Evolutionary conservation across 805 yeast species (phyloP), one percentile per base, ranked within the genome.

Genomic region (Suhomyces sp.): DNA sequence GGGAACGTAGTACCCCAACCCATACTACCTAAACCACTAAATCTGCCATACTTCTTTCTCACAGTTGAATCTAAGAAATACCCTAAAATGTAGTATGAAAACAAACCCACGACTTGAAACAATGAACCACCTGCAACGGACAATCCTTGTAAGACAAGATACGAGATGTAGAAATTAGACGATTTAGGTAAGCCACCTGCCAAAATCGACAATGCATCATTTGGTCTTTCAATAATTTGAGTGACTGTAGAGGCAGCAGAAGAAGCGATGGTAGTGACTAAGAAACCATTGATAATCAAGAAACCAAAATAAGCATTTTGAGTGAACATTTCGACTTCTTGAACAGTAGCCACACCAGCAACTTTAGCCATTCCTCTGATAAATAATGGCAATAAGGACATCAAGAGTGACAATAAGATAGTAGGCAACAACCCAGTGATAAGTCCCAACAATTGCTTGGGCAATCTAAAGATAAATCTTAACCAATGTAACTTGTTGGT

Each of bases 291-390:
- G 40, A 91, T 78, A 31, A 88, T 91, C 67, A 86, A 88, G 76
- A 91, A 91, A 1, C 85, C 96, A 63, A 74, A 91, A 63, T 67
- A 93, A 81, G 95, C 88, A 23, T 79, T 74, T 58, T 91, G 98
- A 44, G 93, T 83, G 73, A 81, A 88, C 40, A 70, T 60, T 48
- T 88, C 96, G 38, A 85, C 75, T 36, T 79, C 74, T 51, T 88
- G 91, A 7, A 65, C 56, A 3, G 96, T 79, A 35, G 85, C 68
- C 28, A 72, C 65, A 18, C 98, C 98, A 21, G 85, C 68, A 33
- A 81, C 54, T 48, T 74, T 78, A 46, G 95, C 98, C 74, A 80
- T 74, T 39, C 70, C 72, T 51, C 86, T 78, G 47, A 93, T 83
- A 48, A 88, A 74, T 19, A 88, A 82, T 4, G 98, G 98, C 27